Conservation (phyloP, 2,329 filamentous ascomycete genomes). For the Colletotrichum costaricense region DNA sequence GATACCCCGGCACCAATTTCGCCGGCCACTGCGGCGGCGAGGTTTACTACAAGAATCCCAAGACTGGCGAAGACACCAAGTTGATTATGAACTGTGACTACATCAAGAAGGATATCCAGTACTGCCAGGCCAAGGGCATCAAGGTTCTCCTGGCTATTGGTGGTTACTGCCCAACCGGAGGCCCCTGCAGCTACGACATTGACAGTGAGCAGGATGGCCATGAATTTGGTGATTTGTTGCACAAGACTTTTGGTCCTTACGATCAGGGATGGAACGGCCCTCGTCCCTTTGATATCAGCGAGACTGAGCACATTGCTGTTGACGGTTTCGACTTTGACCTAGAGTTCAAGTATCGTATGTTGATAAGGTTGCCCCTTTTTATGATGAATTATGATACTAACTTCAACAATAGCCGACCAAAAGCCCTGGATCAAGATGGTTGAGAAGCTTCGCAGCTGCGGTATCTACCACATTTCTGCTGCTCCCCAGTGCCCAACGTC, state of each 20-base stretch:
- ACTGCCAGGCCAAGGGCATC: constrained; percentile 54
- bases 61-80: constrained; percentile 40
- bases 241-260: constrained; percentile 52
- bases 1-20: constrained; percentile 54
- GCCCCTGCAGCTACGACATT: constrained; percentile 48
- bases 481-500: constrained; percentile 57
- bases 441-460: constrained; percentile 46
- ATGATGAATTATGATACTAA: not conserved
- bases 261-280: constrained; percentile 45
- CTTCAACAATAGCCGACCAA: constrained; percentile 41
- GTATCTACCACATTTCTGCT: constrained; percentile 50
- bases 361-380: not conserved
- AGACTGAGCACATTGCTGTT: constrained; percentile 42
- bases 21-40: constrained; percentile 50
- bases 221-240: constrained; percentile 52
- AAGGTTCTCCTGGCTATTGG: constrained; percentile 57
- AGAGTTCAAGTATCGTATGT: constrained; percentile 47
- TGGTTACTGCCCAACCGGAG: constrained; percentile 42
- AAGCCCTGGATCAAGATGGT: constrained; percentile 52
- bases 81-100: constrained; percentile 49
- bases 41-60: constrained; percentile 38
- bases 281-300: constrained; percentile 51
- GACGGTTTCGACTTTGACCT: constrained; percentile 59
- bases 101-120: constrained; percentile 52
- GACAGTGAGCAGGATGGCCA: constrained; percentile 43